A percentile compares a stretch with the other conserved stretches of the same genome.
These are phyloP conservation scores for Colletotrichum musae DNA, from an alignment of 2,329 filamentous ascomycete genomes.

Conservation along the genomic window DNA sequence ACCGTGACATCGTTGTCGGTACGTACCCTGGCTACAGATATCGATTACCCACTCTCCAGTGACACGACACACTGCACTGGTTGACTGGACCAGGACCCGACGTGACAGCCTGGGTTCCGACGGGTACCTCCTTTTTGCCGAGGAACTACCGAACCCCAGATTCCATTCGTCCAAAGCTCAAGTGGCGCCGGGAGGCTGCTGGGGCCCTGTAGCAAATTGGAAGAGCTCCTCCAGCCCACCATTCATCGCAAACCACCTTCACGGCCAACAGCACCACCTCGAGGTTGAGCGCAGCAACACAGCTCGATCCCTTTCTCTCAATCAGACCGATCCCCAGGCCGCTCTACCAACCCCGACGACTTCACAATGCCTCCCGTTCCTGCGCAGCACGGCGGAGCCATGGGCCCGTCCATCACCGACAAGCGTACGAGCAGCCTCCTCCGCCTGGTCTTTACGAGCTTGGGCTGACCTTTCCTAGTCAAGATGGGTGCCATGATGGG, in stretches of 20 bases:
- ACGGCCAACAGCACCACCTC: background rate
- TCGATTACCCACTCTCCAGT: background rate
- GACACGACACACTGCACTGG: background rate
- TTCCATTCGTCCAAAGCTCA: constrained; percentile 34
- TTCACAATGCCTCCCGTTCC: constrained; percentile 58
- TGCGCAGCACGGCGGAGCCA: constrained; percentile 52
- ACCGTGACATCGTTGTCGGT: constrained; percentile 25
- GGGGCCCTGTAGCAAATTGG: constrained; percentile 29
- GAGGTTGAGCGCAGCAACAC: constrained; percentile 20
- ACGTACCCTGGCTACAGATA: background rate
- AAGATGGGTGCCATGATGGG: constrained; percentile 99
- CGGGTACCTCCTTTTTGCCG: constrained; percentile 16
- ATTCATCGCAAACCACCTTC: constrained; percentile 23
- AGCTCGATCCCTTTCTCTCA: background rate
- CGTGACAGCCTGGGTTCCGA: too few relatives aligned
- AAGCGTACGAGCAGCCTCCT: constrained; percentile 60
- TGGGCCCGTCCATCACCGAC: constrained; percentile 67
- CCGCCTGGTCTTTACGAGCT: background rate
- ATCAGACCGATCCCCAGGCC: background rate
- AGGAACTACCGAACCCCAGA: constrained; percentile 40
- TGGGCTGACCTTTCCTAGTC: constrained; percentile 67
- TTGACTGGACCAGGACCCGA: too few relatives aligned
- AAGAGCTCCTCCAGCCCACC: constrained; percentile 35
- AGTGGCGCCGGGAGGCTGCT: constrained; percentile 14
- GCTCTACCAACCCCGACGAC: background rate